Conservation (phyloP, 192 early-diverging fungal species). For the Polychytrium aggregatum region DNA sequence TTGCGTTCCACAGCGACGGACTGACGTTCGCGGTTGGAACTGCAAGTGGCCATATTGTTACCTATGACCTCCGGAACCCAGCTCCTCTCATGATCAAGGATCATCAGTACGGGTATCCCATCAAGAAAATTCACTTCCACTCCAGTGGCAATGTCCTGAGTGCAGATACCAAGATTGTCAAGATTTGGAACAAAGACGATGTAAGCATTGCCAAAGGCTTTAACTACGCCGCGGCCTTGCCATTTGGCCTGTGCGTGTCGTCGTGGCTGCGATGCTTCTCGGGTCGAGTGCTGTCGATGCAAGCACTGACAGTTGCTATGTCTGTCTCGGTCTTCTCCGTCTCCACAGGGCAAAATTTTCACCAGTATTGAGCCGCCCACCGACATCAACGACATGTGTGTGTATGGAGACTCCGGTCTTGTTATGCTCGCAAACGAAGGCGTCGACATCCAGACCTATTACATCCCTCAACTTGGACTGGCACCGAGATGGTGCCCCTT, state of each 20-base stretch:
- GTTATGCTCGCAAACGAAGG: conserved; percentile 88
- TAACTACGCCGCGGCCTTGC: no score
- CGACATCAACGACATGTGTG: conserved; percentile 90
- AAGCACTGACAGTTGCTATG: no score
- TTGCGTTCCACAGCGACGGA: conserved; percentile 79
- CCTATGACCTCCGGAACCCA: conserved; percentile 85
- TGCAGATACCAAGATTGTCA: conserved; percentile 82
- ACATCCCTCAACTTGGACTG: conserved; percentile 82
- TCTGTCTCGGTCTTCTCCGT: no score
- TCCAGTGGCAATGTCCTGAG: conserved; percentile 71
- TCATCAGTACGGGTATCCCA: conserved; percentile 94
- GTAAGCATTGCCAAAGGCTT: no score
- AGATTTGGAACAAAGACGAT: conserved; percentile 80
- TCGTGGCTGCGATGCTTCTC: conserved; percentile 1
- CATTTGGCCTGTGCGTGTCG: background rate
- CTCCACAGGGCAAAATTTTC: conserved; percentile 68
- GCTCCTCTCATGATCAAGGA: conserved; percentile 84
- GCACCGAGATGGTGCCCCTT: conserved; percentile 89
- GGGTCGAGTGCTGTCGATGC: background rate
- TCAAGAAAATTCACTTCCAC: conserved; percentile 75
- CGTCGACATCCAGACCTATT: conserved; percentile 83
- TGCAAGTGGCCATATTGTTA: conserved; percentile 76
- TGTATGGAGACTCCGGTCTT: conserved; percentile 70
- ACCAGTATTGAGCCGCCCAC: conserved; percentile 84
- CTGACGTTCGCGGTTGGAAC: conserved; percentile 80